phyloP scores from a whole-genome alignment of 176 grass and related monocot genomes.

The Musa schizocarpa region DNA sequence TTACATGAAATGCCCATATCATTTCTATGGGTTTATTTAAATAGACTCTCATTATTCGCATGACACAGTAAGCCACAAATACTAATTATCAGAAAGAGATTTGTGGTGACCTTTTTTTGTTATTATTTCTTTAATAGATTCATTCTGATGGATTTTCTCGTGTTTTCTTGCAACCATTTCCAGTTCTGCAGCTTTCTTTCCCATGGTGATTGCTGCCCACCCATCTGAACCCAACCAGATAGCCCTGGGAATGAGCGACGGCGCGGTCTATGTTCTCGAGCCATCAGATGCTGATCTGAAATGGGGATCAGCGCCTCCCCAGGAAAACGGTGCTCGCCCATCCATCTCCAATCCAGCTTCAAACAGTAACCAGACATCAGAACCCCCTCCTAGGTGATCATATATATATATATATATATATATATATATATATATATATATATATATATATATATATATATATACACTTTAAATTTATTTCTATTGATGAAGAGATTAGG shows the following conservation, averaged over 20 bases:
- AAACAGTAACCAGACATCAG: conserved; percentile 55
- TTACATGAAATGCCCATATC: too few relatives aligned
- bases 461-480: too few relatives aligned
- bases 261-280: conserved; percentile 83
- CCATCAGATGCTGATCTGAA: conserved; percentile 66
- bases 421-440: background rate
- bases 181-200: conserved; percentile 52
- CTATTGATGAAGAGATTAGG: background rate
- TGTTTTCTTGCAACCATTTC: background rate
- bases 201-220: conserved; percentile 82
- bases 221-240: conserved; percentile 92
- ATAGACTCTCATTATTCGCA: too few relatives aligned
- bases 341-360: conserved; percentile 33
- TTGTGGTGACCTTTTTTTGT: too few relatives aligned
- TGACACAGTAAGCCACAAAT: too few relatives aligned
- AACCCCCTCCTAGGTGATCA: conserved; percentile 51
- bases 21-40: too few relatives aligned
- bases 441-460: background rate
- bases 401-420: too few relatives aligned
- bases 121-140: background rate
- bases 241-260: conserved; percentile 86
- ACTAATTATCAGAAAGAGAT: too few relatives aligned
- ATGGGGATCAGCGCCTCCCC: conserved; percentile 59
- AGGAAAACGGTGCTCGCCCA: conserved; percentile 66
- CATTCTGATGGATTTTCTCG: background rate